These are phyloP conservation scores for Stentor coeruleus DNA, from an alignment of 73 alveolate species.

Conservation along the genomic window DNA sequence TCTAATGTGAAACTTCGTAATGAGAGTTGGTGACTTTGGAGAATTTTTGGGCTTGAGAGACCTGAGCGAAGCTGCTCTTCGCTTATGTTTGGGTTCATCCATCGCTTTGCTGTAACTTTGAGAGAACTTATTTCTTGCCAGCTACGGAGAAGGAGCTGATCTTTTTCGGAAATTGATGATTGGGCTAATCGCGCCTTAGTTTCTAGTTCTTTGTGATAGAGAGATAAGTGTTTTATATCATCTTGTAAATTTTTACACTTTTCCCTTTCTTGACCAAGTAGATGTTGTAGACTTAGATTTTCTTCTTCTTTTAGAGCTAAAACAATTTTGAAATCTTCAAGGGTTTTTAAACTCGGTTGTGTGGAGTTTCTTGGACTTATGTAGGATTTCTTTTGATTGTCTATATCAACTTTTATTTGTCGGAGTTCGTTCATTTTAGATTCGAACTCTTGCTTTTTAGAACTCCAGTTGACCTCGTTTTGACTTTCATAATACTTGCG, in stretches of 20 bases:
- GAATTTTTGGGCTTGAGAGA: no score
- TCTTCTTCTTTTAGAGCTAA: background rate
- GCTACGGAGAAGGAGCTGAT: no score
- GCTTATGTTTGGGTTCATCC: no score
- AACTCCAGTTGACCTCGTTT: background rate
- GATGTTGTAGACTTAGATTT: background rate
- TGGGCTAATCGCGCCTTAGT: no score
- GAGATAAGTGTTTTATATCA: no score
- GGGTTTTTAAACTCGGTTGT: background rate
- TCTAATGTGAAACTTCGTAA: no score
- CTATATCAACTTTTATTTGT: background rate
- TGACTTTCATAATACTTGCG: background rate
- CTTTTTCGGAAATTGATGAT: no score
- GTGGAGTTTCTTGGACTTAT: background rate
- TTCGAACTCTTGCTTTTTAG: background rate
- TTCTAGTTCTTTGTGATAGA: no score
- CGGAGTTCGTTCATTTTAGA: background rate
- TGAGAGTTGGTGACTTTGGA: no score
- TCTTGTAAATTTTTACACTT: background rate
- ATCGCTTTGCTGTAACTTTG: no score
- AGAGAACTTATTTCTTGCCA: no score
- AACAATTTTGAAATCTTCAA: background rate
- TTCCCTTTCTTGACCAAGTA: background rate
- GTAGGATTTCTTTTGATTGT: background rate
- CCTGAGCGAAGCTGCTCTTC: no score